Conservation (phyloP, 257 asterid genomes). For the Ajuga chamaepitys region DNA sequence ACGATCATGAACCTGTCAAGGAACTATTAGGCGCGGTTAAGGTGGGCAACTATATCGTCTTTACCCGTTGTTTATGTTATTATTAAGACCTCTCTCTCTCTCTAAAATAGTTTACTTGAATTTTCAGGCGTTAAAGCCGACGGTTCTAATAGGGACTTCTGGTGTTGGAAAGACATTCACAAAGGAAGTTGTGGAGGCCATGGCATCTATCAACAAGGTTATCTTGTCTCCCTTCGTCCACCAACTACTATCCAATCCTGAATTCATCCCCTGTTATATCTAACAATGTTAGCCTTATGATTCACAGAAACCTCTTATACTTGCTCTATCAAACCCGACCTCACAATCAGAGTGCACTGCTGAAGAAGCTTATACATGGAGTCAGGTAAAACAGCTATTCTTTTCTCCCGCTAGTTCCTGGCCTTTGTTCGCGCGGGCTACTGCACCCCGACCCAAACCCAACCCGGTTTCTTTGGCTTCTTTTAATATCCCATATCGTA, state of each 20-base stretch:
- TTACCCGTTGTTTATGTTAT: background rate
- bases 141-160: constrained; percentile 87
- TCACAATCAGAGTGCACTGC: constrained; percentile 95
- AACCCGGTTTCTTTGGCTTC: background rate
- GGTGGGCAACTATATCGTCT: constrained; percentile 30
- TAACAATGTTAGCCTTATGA: background rate
- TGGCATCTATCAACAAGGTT: constrained; percentile 81
- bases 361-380: constrained; percentile 89
- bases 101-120: background rate
- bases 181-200: constrained; percentile 76
- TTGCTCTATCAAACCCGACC: constrained; percentile 89
- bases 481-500: background rate
- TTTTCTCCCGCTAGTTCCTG: background rate
- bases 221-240: background rate
- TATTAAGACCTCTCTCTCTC: background rate
- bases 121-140: constrained; percentile 74
- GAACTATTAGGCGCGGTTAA: constrained; percentile 73
- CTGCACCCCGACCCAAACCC: too few species aligned
- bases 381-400: constrained; percentile 43
- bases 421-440: background rate
- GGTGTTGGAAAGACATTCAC: constrained; percentile 84
- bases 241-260: background rate
- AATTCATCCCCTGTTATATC: background rate
- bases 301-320: constrained; percentile 78
- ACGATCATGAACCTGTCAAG: constrained; percentile 67